phyloP scores from a whole-genome alignment of 192 early-diverging fungal genomes.

The Thoreauomyces humboldtii region DNA sequence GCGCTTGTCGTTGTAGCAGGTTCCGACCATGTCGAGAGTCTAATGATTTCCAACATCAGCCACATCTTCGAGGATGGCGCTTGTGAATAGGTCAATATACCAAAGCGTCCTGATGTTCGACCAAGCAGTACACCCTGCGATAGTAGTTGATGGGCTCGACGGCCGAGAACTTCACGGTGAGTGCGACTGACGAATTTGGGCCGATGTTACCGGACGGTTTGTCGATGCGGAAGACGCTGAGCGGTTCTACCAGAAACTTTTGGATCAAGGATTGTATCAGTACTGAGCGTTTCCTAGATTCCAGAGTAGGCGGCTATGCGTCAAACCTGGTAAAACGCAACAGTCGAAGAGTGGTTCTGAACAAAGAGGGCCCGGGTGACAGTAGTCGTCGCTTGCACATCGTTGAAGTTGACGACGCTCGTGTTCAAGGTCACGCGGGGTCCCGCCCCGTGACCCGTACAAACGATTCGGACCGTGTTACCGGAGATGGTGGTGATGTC shows the following conservation, averaged over 20 bases:
- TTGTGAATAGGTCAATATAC: no score
- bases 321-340: constrained; percentile 48
- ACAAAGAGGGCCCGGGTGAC: constrained; percentile 44
- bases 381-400: constrained; percentile 35
- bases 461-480: constrained; percentile 46
- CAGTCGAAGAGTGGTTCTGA: constrained; percentile 38
- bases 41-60: constrained; percentile 11
- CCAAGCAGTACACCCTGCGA: constrained; percentile 53
- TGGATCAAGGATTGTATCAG: no score
- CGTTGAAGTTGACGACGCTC: constrained; percentile 54
- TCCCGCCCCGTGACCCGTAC: constrained; percentile 43
- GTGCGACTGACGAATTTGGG: constrained; percentile 48
- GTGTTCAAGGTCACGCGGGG: constrained; percentile 50
- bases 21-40: constrained; percentile 53
- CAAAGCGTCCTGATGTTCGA: constrained; percentile 55
- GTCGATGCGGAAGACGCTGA: constrained; percentile 51
- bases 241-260: constrained; percentile 46
- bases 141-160: constrained; percentile 57
- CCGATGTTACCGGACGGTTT: constrained; percentile 50
- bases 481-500: constrained; percentile 59
- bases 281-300: no score
- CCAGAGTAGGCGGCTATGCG: no score
- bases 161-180: constrained; percentile 53
- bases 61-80: no score
- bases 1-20: constrained; percentile 57